phyloP scores from a whole-genome alignment of 2,329 filamentous ascomycete species.

The Aspergillus fumigatiaffinis region DNA sequence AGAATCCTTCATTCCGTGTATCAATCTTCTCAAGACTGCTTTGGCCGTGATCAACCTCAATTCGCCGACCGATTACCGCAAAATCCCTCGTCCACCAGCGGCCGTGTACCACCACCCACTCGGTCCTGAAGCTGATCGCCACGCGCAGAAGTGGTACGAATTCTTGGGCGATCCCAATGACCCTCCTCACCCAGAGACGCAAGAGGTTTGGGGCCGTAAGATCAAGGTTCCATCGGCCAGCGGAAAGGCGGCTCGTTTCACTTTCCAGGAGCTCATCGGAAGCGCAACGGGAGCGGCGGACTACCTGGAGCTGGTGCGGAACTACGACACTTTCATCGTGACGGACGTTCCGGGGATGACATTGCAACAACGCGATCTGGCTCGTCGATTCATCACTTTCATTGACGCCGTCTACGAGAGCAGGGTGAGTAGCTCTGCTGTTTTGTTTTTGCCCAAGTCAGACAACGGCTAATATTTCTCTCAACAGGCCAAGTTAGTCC shows the following conservation, averaged over 20 bases:
- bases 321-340: constrained; percentile 88
- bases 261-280: constrained; percentile 87
- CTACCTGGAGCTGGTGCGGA: constrained; percentile 85
- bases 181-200: constrained; percentile 71
- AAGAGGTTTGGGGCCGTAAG: constrained; percentile 88
- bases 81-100: constrained; percentile 86
- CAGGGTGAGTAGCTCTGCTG: constrained; percentile 38
- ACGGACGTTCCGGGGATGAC: constrained; percentile 93
- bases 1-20: constrained; percentile 91
- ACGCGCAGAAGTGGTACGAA: constrained; percentile 92
- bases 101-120: constrained; percentile 92
- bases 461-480: not conserved
- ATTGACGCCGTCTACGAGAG: constrained; percentile 93
- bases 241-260: constrained; percentile 84
- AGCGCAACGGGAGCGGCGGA: constrained; percentile 87
- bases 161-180: constrained; percentile 81
- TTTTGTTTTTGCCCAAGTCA: not conserved
- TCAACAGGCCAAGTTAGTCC: constrained; percentile 82
- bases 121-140: constrained; percentile 68
- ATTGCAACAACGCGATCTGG: constrained; percentile 77
- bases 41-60: constrained; percentile 91
- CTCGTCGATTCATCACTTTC: constrained; percentile 92
- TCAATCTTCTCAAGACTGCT: constrained; percentile 79
- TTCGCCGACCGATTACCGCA: constrained; percentile 93
- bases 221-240: constrained; percentile 84